Conservation (phyloP, 305 asterid genomes). For the Ajuga reptans region DNA sequence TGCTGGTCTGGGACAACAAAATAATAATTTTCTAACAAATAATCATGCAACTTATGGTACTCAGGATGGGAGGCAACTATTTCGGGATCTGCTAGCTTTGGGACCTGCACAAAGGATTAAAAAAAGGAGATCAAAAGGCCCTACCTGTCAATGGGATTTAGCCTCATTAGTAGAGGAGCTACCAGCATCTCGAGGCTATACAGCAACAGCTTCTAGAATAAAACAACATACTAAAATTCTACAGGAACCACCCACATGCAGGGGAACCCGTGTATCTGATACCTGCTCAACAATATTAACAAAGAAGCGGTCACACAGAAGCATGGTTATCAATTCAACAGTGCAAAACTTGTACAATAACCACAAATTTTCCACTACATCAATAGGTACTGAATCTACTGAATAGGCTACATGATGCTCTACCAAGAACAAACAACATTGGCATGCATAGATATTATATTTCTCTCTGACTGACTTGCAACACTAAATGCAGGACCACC, state of each 20-base stretch:
- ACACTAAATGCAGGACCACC: constrained; percentile 54
- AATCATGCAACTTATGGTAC: constrained; percentile 22
- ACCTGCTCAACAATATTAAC: constrained; percentile 34
- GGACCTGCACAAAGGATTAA: constrained; percentile 38
- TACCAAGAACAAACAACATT: constrained; percentile 18
- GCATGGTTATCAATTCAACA: constrained; percentile 32
- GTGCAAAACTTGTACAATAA: constrained; percentile 21
- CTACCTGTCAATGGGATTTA: constrained; percentile 39
- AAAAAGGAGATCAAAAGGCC: constrained; percentile 51
- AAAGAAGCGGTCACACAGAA: constrained; percentile 61
- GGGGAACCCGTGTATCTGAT: constrained; percentile 48
- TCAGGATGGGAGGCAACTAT: constrained; percentile 28
- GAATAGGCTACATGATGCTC: constrained; percentile 15
- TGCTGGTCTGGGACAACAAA: constrained; percentile 23
- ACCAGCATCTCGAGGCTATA: constrained; percentile 32
- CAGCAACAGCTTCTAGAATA: constrained; percentile 29
- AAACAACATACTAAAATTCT: constrained; percentile 24
- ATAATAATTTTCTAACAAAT: constrained; percentile 20
- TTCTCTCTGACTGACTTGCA: constrained; percentile 20
- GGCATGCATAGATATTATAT: not conserved
- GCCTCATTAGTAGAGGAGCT: constrained; percentile 34
- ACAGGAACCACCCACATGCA: constrained; percentile 42
- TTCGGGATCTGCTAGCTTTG: constrained; percentile 36
- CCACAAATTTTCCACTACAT: not conserved
- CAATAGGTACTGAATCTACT: constrained; percentile 28